Conservation (phyloP, 1,139 yeast species). For the Diutina sp. region DNA sequence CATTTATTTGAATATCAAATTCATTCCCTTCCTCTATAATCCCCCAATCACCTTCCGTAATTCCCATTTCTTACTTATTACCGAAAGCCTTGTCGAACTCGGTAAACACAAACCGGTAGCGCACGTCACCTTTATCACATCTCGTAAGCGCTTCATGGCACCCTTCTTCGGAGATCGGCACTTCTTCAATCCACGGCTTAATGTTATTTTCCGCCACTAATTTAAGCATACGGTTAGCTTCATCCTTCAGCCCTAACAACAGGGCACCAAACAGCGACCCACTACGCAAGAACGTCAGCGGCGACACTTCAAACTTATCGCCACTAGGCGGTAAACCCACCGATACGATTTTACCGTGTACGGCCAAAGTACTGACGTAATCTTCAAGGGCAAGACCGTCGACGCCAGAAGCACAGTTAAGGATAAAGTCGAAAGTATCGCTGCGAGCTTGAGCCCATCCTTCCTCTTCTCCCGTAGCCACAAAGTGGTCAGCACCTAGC, state of each 20-base stretch:
- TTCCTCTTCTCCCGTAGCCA: slow-evolving; percentile 32
- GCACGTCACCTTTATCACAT: slow-evolving; percentile 41
- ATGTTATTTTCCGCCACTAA: slow-evolving; percentile 39
- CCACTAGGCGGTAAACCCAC: slow-evolving; percentile 35
- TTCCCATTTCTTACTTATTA: not conserved
- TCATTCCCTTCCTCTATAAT: too few species aligned
- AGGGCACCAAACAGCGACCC: slow-evolving; percentile 30
- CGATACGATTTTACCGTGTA: slow-evolving; percentile 36
- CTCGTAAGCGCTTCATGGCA: slow-evolving; percentile 36
- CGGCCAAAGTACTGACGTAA: slow-evolving; percentile 20
- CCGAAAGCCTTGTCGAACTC: slow-evolving; percentile 35
- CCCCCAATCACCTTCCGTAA: not conserved
- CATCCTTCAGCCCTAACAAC: slow-evolving; percentile 36
- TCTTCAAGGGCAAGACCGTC: slow-evolving; percentile 19
- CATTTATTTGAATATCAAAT: too few species aligned
- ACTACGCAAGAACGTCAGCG: slow-evolving; percentile 12
- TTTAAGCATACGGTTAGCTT: slow-evolving; percentile 41
- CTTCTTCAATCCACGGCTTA: slow-evolving; percentile 47
- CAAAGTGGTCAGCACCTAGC: slow-evolving; percentile 39
- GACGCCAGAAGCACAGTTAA: slow-evolving; percentile 35
- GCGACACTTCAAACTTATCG: slow-evolving; percentile 7
- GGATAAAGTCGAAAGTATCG: slow-evolving; percentile 31
- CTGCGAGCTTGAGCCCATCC: slow-evolving; percentile 22
- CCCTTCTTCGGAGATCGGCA: slow-evolving; percentile 30
- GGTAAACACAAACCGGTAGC: slow-evolving; percentile 51